Evolutionary conservation across 306 rosid genomes (phyloP), one percentile per base, ranked within the genome.

Genomic region (Datisca glomerata): DNA sequence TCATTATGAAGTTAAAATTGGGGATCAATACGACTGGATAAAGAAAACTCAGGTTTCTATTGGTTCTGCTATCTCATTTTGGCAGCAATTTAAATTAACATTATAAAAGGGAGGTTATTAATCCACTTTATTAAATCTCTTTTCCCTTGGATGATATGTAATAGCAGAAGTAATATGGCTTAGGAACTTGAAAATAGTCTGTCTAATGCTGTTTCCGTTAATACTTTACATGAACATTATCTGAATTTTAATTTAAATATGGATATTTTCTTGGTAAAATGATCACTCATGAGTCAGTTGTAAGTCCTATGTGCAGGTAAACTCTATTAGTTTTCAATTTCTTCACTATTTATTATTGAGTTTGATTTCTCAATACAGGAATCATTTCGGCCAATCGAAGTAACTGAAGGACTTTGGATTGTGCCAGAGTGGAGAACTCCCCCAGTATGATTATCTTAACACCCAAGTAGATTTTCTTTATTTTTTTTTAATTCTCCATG

Each of bases 401-500:
- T 86, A 41, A 68, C 65, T 9, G 57, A 86, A 65, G 79, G 85
- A 49, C 65, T 86, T 45, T 86, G 96, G 94, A 76, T 81, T 27
- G 92, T 81, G 42, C 96, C 94, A 2, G 45, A 73, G 65, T 81
- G 94, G 96, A 81, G 34, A 40, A 65, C 67, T 43, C 85, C 96
- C 28, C 81, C 72, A 21, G 96, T 81, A 76, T 40, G 85, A 37
- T 69, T 24, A 21, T 67, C 49, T 56, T 17, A 8, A 12, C 41
- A 12, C 17, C 21, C 43, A 24, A 27, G 23, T 55, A 18, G 23
- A 41, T 18, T 10, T 15, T 33, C 8, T 12, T 36, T 27, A n/a
- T 20, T 31, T 29, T 8, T 45, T n/a, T 11, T 12, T 15, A n/a
- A 3, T 14, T 14, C 22, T 12, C n/a, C 24, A 41, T 15, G n/a